A percentile compares a stretch with the other conserved stretches of the same genome.
Evolutionary conservation across 352 stramenopile genomes (phyloP).

Genomic region (Globisporangium nagaii): DNA sequence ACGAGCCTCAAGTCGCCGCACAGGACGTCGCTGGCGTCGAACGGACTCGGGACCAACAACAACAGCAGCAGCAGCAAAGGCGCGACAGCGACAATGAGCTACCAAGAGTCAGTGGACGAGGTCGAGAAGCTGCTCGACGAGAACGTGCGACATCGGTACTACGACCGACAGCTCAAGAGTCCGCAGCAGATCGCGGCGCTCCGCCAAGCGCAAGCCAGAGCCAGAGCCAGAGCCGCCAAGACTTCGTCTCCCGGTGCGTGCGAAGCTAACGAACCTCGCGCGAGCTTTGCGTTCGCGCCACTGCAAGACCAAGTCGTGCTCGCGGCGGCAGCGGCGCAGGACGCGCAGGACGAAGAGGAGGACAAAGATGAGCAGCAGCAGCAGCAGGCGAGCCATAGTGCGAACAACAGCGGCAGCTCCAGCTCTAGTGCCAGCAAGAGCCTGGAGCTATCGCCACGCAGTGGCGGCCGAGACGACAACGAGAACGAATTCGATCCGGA

Average conservation of each 20-base stretch:
- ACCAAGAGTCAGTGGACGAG: constrained; percentile 35
- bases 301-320: constrained; percentile 33
- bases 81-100: too few relatives aligned
- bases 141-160: constrained; percentile 19
- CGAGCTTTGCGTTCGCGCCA: constrained; percentile 34
- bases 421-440: too few relatives aligned
- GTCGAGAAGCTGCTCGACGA: constrained; percentile 46
- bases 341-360: constrained; percentile 14
- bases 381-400: too few relatives aligned
- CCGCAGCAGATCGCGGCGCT: constrained; percentile 13
- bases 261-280: too few relatives aligned
- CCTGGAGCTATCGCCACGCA: background rate
- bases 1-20: constrained; percentile 3
- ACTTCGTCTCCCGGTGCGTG: background rate
- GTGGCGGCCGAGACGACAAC: constrained; percentile 2
- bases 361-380: constrained; percentile 6
- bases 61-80: background rate
- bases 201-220: constrained; percentile 3
- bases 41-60: background rate
- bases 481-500: constrained; percentile 9
- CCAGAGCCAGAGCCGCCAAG: background rate
- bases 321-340: constrained; percentile 16
- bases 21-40: background rate
- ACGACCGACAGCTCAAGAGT: constrained; percentile 12
- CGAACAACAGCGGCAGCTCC: background rate